Base-by-base conservation (phyloP, 2,329 filamentous ascomycete species). In the Nemania serpens region DNA sequence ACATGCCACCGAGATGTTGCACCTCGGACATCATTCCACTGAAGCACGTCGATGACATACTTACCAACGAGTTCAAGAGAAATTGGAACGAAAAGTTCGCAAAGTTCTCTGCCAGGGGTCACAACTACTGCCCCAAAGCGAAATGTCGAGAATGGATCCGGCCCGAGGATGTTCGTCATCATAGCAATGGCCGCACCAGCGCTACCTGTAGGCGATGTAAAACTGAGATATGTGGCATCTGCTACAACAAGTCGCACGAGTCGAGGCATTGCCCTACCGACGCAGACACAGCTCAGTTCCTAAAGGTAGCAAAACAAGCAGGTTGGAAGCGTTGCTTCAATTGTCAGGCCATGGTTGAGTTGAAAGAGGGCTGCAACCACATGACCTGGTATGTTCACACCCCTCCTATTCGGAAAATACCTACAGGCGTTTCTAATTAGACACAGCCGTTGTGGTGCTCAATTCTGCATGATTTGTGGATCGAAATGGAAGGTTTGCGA, bases 391-490 rank as follows among this genome's bases (percentile, higher is more conserved):
- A 79, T 76, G 85, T 77, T 42, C 25, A 7, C n/a, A 13, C 47
- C 15, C 47, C 1, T 46, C 34, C 5, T 50, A 3, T 59, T 36
- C 36, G 55, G 51, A 13, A 22, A 29, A 17, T 39, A 39, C 22
- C 56, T 54, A 15, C 55, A 43, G 47, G n/a, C 18, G 59, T 59
- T 46, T 54, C 66, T 65, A 62, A 78, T 62, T 33, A 67, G 59
- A 37, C 55, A 29, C 63, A 72, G 88, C 73, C 90, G 87, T 57
- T 96, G 93, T 71, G 88, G 85, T 55, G 91, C 91, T 29, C 85
- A 96, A 69, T 96, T 96, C 71, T 97, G 93, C 77, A 93, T 95
- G 85, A 83, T 91, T 25, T 97, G 93, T 72, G 92, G 90, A 20
- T 73, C 80, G 34, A 90, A 90, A 68, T 96, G 92, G 91, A 94